Evolutionary conservation across 805 yeast species (phyloP).

Genomic region (Candida ovalis): DNA sequence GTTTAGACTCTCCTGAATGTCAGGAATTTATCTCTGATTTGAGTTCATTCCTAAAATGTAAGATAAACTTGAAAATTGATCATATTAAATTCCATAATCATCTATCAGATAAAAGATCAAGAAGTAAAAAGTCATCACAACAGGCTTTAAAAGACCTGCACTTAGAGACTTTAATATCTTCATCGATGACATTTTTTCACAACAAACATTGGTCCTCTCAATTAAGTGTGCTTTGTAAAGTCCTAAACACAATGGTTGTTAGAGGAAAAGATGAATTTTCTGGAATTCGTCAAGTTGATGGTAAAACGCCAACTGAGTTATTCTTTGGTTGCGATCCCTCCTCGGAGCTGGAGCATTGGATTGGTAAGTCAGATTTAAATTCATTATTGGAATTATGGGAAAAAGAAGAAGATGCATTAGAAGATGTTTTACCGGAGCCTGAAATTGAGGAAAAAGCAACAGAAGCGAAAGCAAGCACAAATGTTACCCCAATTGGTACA

Average conservation of each 20-base stretch:
- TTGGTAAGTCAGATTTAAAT: conserved; percentile 9
- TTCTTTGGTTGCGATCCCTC: conserved; percentile 7
- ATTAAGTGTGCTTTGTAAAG: conserved; percentile 13
- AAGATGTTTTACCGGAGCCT: conserved; percentile 3
- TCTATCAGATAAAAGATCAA: neutral
- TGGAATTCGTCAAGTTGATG: conserved; percentile 1
- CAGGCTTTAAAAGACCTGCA: conserved; percentile 7
- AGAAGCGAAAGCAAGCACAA: neutral
- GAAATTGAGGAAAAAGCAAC: neutral
- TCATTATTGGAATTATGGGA: conserved; percentile 14
- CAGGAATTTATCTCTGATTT: conserved; percentile 9
- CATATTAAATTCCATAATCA: conserved; percentile 8
- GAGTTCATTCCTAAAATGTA: conserved; percentile 4
- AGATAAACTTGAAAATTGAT: conserved; percentile 10
- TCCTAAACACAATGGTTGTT: conserved; percentile 12
- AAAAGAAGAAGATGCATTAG: conserved; percentile 10
- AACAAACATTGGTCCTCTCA: conserved; percentile 18
- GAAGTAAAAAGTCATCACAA: neutral
- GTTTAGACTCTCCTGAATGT: conserved; percentile 15
- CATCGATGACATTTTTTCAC: conserved; percentile 16
- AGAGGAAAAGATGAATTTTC: conserved; percentile 10
- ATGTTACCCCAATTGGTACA: neutral
- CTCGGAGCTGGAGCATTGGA: conserved; percentile 9
- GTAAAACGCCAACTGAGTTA: conserved; percentile 11
- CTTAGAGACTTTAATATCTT: conserved; percentile 15